Evolutionary conservation across 129 eudicot species (phyloP).

Genomic region (Rutidosis leptorrhynchoides): DNA sequence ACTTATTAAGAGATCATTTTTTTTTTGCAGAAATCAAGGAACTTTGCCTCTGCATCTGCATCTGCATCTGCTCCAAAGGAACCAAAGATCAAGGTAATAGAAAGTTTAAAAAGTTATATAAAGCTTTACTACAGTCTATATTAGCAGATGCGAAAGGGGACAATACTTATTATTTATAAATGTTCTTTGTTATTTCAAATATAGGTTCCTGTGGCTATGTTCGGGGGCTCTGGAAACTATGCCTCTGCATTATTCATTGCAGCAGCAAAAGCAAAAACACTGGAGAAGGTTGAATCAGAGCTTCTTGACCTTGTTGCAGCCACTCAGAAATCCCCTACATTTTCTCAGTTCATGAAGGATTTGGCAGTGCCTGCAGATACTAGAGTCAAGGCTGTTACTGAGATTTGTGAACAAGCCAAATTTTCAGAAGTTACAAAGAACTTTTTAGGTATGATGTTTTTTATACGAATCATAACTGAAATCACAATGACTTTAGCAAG

Average conservation of each 20-base stretch:
- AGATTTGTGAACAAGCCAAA: constrained; percentile 61
- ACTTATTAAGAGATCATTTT: constrained; percentile 1
- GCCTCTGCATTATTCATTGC: constrained; percentile 79
- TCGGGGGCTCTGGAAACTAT: constrained; percentile 76
- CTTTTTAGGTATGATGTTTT: constrained; percentile 54
- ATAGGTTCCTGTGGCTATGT: constrained; percentile 81
- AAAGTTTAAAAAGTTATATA: neutral
- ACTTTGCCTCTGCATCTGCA: constrained; percentile 60
- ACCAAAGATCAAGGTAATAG: constrained; percentile 61
- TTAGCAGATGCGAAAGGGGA: neutral
- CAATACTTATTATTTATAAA: neutral
- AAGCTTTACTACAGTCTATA: constrained; percentile 18
- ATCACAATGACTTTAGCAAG: neutral
- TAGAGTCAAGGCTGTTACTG: constrained; percentile 61
- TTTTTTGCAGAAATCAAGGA: constrained; percentile 50
- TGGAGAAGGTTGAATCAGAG: constrained; percentile 84
- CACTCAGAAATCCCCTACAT: constrained; percentile 49
- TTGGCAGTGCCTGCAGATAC: constrained; percentile 55
- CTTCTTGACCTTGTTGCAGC: constrained; percentile 63
- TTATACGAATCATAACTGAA: constrained; percentile 1
- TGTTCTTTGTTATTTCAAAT: constrained; percentile 1
- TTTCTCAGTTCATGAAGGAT: constrained; percentile 83
- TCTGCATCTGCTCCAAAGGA: constrained; percentile 55
- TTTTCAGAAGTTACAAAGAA: constrained; percentile 70
- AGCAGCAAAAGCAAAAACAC: constrained; percentile 60